Base-by-base conservation (phyloP, 345 rosid species). In the Melaleuca quinquenervia region DNA sequence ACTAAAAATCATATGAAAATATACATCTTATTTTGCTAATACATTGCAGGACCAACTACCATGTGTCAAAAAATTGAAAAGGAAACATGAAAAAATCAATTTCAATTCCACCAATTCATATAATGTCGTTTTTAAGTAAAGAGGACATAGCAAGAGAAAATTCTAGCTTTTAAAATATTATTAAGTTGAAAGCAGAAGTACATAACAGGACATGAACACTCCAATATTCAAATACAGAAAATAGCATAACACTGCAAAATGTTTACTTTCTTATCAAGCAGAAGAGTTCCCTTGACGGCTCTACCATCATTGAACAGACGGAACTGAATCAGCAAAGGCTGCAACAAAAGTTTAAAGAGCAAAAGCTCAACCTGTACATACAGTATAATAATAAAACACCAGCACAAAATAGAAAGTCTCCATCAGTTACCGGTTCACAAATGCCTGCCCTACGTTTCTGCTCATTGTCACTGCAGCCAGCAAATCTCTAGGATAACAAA, bases 261-360 rank as follows among this genome's bases (percentile, higher is more conserved):
- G 1, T 16, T 85, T 91, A 96, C 98, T 92, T 91, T 91, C 86
- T 92, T 94, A 84, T 95, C 89, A n/a, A 95, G 86, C 22, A 96
- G 94, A 27, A 95, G 76, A 82, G 96, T 95, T 84, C 99, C 99
- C 87, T 96, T 96, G 82, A 92, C 88, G 53, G 99, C 98, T 82
- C 18, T 44, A 82, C 98, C 99, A 50, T 92, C 86, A 88, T 91
- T 44, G 89, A 93, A 96, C 88, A 95, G 93, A 75, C 98, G 96
- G 85, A 89, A 91, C 86, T 95, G 98, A 84, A 96, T 91, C 87
- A 97, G 87, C 90, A 95, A 88, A 90, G 98, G 98, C 99, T 96
- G 86, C 60, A 86, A 52, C 53, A 82, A 44, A 27, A 86, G 86
- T 52, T 45, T 56, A 56, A 87, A 70, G 48, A 70, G 48, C 52